Evolutionary conservation across 352 stramenopile genomes (phyloP), one percentile per base, ranked within the genome.

Genomic region (Phytophthora podocarpi): DNA sequence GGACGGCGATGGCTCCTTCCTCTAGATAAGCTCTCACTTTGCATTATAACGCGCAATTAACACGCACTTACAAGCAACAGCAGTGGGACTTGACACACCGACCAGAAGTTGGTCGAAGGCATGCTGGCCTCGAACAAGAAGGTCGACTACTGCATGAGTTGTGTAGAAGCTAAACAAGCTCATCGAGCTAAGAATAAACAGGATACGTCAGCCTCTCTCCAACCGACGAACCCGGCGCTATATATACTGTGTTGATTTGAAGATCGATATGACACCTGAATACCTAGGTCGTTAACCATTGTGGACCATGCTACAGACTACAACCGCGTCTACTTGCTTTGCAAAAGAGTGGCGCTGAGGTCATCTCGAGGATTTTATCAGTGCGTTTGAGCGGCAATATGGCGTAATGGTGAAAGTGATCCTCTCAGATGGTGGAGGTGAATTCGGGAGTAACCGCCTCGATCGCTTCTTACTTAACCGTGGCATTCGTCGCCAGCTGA

Each of bases 181-280:
- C 31, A 42, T 11, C 53, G 31, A 37, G 41, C 53, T 4, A 62
- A 48, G 34, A 55, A 41, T 18, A 48, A 47, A 5, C 32, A 55
- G 5, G 26, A 49, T 8, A 49, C 53, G 0, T 62, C 49, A 5
- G 12, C 54, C 10, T 62, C 35, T 1, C 55, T n/a, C 35, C 43
- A 35, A 63, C 42, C 1, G 34, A 50, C 4, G 35, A 63, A 50
- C 35, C 43, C 2, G 55, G 56, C 12, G 36, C 56, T 13, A 42
- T 28, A 20, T 64, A 10, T 54, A n/a, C n/a, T n/a, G 36, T 15
- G 37, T 64, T 2, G 55, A 64, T 28, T 27, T 56, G 2, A 64
- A 64, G 45, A 30, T 12, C 5, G 55, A 51, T 21, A 64, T 61
- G 28, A n/a, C 4, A 8, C 26, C 36, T 16, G 55, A 64, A 35